Conservation (phyloP, 2,329 filamentous ascomycete species). For the Diplodia corticola region DNA sequence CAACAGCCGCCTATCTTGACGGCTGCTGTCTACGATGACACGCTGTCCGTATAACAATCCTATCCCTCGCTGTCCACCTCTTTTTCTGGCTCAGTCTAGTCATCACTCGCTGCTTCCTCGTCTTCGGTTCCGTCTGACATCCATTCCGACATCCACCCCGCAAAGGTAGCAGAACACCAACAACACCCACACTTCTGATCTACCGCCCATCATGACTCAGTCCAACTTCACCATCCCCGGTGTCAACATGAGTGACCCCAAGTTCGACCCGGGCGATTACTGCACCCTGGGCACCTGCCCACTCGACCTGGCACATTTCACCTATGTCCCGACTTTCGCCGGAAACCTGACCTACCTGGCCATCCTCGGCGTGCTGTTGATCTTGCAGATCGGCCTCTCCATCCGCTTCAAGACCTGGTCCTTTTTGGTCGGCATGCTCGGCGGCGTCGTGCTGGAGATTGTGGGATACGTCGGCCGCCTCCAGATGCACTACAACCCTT, state of each 20-base stretch:
- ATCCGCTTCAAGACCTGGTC: slow-evolving; percentile 57
- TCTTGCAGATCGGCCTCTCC: slow-evolving; percentile 53
- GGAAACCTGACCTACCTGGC: slow-evolving; percentile 56
- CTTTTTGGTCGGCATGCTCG: slow-evolving; percentile 51
- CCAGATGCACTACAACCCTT: slow-evolving; percentile 56
- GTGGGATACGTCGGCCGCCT: slow-evolving; percentile 59
- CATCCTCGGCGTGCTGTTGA: slow-evolving; percentile 52
- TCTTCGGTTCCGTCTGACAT: not conserved
- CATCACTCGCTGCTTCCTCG: not conserved
- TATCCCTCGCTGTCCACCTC: not conserved
- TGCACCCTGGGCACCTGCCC: slow-evolving; percentile 44
- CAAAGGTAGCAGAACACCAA: not conserved
- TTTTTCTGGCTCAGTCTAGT: not conserved
- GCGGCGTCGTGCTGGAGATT: slow-evolving; percentile 53
- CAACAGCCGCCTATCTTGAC: not conserved
- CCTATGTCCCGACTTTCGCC: slow-evolving; percentile 54
- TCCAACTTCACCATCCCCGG: not conserved
- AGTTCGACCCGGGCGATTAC: not conserved
- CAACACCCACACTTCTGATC: not conserved
- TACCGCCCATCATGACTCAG: not conserved
- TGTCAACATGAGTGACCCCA: not conserved
- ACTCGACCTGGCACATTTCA: slow-evolving; percentile 51
- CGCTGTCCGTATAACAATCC: not conserved
- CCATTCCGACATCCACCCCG: not conserved
- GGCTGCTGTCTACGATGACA: not conserved